Evolutionary conservation across 805 yeast species (phyloP).

Genomic region (Starmerella floris): DNA sequence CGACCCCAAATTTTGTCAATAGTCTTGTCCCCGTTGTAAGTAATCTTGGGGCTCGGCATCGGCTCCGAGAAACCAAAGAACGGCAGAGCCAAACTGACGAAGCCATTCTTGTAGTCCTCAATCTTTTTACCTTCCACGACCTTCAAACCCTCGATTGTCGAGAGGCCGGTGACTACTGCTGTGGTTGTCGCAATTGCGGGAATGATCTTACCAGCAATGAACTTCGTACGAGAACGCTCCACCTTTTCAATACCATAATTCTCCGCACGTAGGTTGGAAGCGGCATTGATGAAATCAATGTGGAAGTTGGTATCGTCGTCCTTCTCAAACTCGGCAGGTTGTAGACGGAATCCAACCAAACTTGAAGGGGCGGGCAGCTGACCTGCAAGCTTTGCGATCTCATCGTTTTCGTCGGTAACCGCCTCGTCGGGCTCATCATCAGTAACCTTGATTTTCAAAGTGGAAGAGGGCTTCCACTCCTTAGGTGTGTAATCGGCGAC

Average conservation of each 20-base stretch:
- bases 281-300: conserved; percentile 89
- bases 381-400: conserved; percentile 40
- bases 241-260: conserved; percentile 82
- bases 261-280: conserved; percentile 89
- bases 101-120: conserved; percentile 86
- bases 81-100: conserved; percentile 81
- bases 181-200: conserved; percentile 99
- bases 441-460: conserved; percentile 68
- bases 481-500: conserved; percentile 39
- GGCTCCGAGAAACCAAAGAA: conserved; percentile 97
- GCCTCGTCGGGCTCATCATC: conserved; percentile 77
- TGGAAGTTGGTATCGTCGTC: conserved; percentile 96
- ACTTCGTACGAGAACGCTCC: conserved; percentile 80
- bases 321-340: conserved; percentile 91
- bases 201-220: conserved; percentile 94
- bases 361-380: conserved; percentile 79
- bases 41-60: conserved; percentile 66
- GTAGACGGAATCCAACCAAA: conserved; percentile 73
- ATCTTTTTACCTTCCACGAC: conserved; percentile 67
- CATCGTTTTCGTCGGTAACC: conserved; percentile 17
- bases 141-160: conserved; percentile 81
- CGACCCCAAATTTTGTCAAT: conserved; percentile 94
- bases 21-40: conserved; percentile 57
- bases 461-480: conserved; percentile 63
- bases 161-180: conserved; percentile 92